A percentile compares a stretch with the other conserved stretches of the same genome.
Evolutionary conservation across 306 rosid genomes (phyloP).

Genomic region (Morella rubra): DNA sequence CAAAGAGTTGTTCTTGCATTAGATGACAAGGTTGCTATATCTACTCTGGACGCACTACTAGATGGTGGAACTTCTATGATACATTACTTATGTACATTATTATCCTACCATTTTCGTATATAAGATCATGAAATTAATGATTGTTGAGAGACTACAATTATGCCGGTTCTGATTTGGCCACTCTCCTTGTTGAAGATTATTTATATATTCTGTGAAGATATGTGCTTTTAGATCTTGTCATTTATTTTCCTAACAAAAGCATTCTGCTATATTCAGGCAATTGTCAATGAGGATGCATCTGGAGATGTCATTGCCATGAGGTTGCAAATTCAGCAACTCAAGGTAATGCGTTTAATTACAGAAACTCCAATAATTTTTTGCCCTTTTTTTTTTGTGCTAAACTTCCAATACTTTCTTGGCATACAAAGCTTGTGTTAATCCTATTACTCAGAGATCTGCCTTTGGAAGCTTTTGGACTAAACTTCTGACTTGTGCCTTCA

Average conservation of each 20-base stretch:
- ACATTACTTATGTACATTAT: too few species aligned
- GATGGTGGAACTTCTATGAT: not conserved
- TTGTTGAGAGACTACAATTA: not conserved
- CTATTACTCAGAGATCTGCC: not conserved
- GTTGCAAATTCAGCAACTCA: conserved; percentile 93
- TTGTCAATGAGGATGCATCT: conserved; percentile 91
- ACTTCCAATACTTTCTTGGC: not conserved
- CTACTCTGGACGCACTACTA: not conserved
- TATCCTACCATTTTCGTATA: not conserved
- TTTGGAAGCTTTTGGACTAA: not conserved
- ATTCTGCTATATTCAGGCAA: conserved; percentile 55
- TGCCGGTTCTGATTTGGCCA: not conserved
- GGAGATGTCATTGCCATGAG: conserved; percentile 98
- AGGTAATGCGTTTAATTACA: conserved; percentile 51
- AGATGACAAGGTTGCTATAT: not conserved
- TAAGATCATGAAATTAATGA: not conserved
- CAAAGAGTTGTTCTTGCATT: not conserved
- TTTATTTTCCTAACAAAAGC: conserved; percentile 1
- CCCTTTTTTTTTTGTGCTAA: not conserved
- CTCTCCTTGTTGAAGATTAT: not conserved
- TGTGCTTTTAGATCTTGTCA: not conserved
- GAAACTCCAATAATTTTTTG: not conserved
- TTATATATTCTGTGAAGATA: not conserved
- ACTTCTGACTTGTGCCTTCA: not conserved
- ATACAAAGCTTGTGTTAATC: not conserved